Conservation (phyloP, 129 eudicot genomes). For the Apium graveolens region DNA sequence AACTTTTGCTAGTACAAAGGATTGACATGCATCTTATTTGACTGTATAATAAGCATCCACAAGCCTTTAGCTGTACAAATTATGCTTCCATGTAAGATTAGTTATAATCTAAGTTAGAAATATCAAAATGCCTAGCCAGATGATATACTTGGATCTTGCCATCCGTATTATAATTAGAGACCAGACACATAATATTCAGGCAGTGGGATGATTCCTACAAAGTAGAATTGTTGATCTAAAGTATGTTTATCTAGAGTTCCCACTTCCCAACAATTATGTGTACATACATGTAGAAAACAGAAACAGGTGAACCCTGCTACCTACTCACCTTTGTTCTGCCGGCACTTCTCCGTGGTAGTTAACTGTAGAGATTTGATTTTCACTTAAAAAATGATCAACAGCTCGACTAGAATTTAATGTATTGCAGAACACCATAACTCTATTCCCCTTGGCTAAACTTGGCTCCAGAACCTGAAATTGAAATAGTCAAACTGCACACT, state of each 20-base stretch:
- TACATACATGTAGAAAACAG: not conserved
- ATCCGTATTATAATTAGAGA: not conserved
- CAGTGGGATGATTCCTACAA: not conserved
- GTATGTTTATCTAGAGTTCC: not conserved
- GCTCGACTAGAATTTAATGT: constrained; percentile 95
- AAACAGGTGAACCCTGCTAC: not conserved
- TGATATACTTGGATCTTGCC: not conserved
- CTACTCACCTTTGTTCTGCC: constrained; percentile 76
- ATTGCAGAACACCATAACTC: constrained; percentile 93
- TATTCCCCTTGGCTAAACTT: constrained; percentile 89
- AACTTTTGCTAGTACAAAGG: not conserved
- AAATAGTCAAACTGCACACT: constrained; percentile 8
- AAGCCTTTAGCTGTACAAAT: not conserved
- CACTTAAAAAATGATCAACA: constrained; percentile 76
- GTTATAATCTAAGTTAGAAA: not conserved
- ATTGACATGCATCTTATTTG: not conserved
- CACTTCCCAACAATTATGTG: not conserved
- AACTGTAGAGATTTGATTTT: constrained; percentile 81
- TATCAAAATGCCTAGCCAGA: not conserved
- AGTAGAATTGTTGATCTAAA: not conserved
- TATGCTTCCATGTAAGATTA: not conserved
- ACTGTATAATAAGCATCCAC: not conserved
- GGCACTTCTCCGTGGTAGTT: constrained; percentile 99
- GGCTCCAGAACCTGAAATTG: constrained; percentile 81
- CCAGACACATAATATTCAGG: not conserved